phyloP scores from a whole-genome alignment of 169 alveolate genomes.

The Plasmodium coatneyi region DNA sequence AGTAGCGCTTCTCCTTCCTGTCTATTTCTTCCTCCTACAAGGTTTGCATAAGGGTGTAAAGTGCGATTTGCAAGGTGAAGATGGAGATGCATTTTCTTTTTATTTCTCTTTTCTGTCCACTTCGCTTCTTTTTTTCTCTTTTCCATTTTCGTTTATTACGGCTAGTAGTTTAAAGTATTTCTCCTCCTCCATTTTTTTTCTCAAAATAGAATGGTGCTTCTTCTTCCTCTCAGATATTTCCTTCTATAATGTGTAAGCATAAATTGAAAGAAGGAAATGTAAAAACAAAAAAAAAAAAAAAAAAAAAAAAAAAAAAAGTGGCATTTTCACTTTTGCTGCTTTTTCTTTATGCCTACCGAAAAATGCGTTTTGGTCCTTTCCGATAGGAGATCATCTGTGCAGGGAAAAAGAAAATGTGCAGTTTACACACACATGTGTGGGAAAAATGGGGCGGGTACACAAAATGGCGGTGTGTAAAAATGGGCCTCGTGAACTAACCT shows the following conservation, averaged over 20 bases:
- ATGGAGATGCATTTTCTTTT: background rate
- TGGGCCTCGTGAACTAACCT: background rate
- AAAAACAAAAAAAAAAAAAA: background rate
- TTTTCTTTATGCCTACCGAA: constrained; percentile 3
- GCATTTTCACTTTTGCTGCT: too few species aligned
- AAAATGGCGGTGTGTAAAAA: background rate
- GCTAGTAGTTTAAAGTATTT: constrained; percentile 46
- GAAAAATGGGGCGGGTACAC: background rate
- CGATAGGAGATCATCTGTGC: constrained; percentile 49
- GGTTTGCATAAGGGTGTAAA: background rate
- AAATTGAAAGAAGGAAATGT: background rate
- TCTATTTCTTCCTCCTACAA: constrained; percentile 62
- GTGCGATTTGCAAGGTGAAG: background rate
- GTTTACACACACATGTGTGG: background rate
- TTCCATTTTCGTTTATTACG: constrained; percentile 20
- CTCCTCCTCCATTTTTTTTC: constrained; percentile 57
- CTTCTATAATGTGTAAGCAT: constrained; percentile 10
- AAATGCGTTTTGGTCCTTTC: constrained; percentile 44
- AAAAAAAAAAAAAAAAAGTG: background rate
- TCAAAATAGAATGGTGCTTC: constrained; percentile 26
- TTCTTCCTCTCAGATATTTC: constrained; percentile 50
- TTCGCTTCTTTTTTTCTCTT: background rate
- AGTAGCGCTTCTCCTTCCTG: constrained; percentile 58
- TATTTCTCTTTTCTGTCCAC: background rate
- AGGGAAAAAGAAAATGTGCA: background rate